Evolutionary conservation across 225 moss, liverwort and hornwort species (phyloP), one percentile per base, ranked within the genome.

Genomic region (Sphagnum tenellum): DNA sequence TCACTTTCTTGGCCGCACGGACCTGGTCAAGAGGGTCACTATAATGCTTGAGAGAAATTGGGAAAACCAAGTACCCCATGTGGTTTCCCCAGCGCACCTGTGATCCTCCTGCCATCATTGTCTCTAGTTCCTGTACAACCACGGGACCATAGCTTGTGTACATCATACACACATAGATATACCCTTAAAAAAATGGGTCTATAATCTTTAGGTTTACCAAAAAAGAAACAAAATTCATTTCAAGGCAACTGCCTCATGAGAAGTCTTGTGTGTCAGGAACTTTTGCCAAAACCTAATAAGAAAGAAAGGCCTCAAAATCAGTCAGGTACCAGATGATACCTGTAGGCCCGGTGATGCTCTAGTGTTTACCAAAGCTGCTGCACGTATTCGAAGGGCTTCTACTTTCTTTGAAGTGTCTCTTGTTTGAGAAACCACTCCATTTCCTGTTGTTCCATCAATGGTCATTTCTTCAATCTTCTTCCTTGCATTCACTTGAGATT

Each of bases 51-150:
- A 96, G 62, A 55, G 92, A 86, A 13, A 96, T 62, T 12, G 75
- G 70, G 62, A 90, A 4, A 2, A 96, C 49, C 67, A 96, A 51
- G 65, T 96, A 96, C 3, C 96, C 92, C 84, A 96, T 52, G 71
- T 84, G 87, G 71, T 96, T 96, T 2, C 96, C 96, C 96, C 96
- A 96, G 51, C 85, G 78, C 4, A 72, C 69, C 71, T 90, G 89
- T 2, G 92, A 93, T 4, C 74, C 79, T 52, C 92, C 92, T 9
- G 80, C 78, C 96, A 96, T 92, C 96, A 96, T 96, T 56, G 85
- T 81, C 5, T 82, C 85, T 49, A 92, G 68, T 74, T 96, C 96
- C 96, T 96, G 74, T 73, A 67, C 8, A 29, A 29, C 29, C 29
- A 29, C 29, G 1, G 29, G 29, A 29, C 29, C 29, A 29, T 29